Percentiles rank a stretch among this genome's conserved stretches.
Conservation (phyloP, 2,329 filamentous ascomycete genomes). For the Alternaria brassicae region DNA sequence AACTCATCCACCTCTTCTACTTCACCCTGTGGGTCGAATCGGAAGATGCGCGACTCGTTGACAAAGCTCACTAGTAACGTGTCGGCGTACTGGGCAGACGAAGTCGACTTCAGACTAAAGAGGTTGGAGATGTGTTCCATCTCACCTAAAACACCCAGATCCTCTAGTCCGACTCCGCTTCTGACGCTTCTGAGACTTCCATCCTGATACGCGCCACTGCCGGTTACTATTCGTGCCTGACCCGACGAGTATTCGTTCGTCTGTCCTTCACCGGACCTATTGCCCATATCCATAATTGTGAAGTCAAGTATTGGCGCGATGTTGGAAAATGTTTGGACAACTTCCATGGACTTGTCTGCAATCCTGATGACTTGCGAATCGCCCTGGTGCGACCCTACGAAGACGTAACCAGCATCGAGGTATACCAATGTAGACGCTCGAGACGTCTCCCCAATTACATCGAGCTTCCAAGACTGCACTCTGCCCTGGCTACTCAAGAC, state of each 20-base stretch:
- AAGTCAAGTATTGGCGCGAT: constrained; percentile 94
- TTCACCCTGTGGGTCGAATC: constrained; percentile 74
- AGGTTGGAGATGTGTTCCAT: constrained; percentile 76
- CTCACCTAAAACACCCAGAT: constrained; percentile 81
- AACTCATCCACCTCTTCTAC: constrained; percentile 88
- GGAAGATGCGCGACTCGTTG: constrained; percentile 82
- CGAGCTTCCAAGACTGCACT: constrained; percentile 76
- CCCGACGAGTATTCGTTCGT: constrained; percentile 94
- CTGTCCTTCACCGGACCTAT: constrained; percentile 76
- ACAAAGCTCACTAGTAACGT: constrained; percentile 81
- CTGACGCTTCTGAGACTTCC: constrained; percentile 88
- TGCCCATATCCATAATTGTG: constrained; percentile 94
- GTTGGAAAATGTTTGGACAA: constrained; percentile 80
- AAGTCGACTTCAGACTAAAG: constrained; percentile 69
- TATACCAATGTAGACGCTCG: constrained; percentile 81
- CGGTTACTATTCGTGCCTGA: constrained; percentile 90
- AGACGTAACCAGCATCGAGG: constrained; percentile 74
- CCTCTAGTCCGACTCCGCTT: constrained; percentile 91
- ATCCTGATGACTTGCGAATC: constrained; percentile 84
- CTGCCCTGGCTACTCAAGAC: constrained; percentile 68
- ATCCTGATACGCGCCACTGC: constrained; percentile 87
- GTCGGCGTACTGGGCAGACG: constrained; percentile 63
- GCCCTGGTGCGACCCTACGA: constrained; percentile 90
- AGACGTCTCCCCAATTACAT: constrained; percentile 72
- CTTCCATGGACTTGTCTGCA: constrained; percentile 65